Evolutionary conservation across 768 basidiomycete species (phyloP).

Genomic region (Amanita thiersii): DNA sequence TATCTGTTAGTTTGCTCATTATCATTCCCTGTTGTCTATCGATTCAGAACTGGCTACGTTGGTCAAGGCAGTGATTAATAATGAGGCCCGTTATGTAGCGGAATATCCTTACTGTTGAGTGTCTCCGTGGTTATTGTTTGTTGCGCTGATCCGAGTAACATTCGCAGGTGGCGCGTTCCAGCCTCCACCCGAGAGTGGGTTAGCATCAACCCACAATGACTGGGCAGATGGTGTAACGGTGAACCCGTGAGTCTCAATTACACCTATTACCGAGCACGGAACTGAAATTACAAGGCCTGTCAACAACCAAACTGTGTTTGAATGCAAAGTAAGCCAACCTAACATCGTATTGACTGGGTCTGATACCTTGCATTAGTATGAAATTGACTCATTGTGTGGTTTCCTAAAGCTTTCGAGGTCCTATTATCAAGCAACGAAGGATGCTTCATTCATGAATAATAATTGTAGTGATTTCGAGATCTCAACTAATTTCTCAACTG

Average conservation of each 20-base stretch:
- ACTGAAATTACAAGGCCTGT: constrained; percentile 39
- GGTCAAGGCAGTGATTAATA: constrained; percentile 78
- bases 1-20: constrained; percentile 56
- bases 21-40: constrained; percentile 45
- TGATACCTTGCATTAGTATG: constrained; percentile 39
- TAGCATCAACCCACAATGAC: constrained; percentile 54
- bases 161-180: constrained; percentile 61
- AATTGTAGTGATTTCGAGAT: constrained; percentile 38
- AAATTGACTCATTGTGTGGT: constrained; percentile 71
- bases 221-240: constrained; percentile 66
- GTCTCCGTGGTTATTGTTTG: not conserved
- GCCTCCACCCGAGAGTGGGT: constrained; percentile 67
- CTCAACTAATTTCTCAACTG: constrained; percentile 1
- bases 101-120: constrained; percentile 63
- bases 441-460: constrained; percentile 61
- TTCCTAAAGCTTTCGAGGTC: constrained; percentile 72
- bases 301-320: constrained; percentile 63
- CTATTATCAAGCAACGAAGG: constrained; percentile 66
- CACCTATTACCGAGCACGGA: not conserved
- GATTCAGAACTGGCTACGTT: constrained; percentile 55
- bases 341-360: not conserved
- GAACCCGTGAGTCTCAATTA: constrained; percentile 50
- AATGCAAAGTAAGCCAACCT: constrained; percentile 57
- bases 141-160: not conserved
- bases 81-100: constrained; percentile 65